Conservation (phyloP, 345 rosid species). For the Barbarea vulgaris region DNA sequence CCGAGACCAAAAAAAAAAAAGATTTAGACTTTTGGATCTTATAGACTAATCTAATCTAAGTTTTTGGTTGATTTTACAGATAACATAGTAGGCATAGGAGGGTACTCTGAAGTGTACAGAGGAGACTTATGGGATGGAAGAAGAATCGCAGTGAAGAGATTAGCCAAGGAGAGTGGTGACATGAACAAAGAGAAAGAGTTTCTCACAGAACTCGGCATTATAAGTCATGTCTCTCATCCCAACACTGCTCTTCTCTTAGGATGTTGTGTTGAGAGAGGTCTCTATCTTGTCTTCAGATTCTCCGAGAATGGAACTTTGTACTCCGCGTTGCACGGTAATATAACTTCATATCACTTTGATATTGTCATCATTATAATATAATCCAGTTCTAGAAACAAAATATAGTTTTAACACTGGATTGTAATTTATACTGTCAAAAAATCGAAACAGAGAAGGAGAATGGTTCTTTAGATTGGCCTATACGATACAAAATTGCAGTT, state of each 20-base stretch:
- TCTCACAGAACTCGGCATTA: conserved; percentile 78
- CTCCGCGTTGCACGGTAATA: conserved; percentile 78
- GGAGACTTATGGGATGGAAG: conserved; percentile 80
- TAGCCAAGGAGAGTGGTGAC: conserved; percentile 75
- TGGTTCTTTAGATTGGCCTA: conserved; percentile 58
- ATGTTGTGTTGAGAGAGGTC: conserved; percentile 86
- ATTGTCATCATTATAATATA: background rate
- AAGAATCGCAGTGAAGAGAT: conserved; percentile 78
- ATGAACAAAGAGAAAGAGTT: conserved; percentile 82
- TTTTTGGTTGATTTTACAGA: conserved; percentile 47
- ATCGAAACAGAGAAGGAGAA: conserved; percentile 25
- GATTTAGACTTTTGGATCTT: background rate
- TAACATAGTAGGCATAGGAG: conserved; percentile 77
- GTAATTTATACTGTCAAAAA: background rate
- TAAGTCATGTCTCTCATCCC: conserved; percentile 83
- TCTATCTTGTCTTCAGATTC: conserved; percentile 74
- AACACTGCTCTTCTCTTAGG: conserved; percentile 82
- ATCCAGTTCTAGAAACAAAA: background rate
- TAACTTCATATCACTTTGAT: background rate
- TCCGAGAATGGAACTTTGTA: conserved; percentile 80
- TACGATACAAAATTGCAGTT: conserved; percentile 69
- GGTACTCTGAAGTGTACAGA: conserved; percentile 88
- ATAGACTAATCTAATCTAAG: background rate
- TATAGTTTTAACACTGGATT: background rate
- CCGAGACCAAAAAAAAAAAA: conserved; percentile 11